Conservation (phyloP, 1,139 yeast species). For the Sugiyamaella castrensis region DNA sequence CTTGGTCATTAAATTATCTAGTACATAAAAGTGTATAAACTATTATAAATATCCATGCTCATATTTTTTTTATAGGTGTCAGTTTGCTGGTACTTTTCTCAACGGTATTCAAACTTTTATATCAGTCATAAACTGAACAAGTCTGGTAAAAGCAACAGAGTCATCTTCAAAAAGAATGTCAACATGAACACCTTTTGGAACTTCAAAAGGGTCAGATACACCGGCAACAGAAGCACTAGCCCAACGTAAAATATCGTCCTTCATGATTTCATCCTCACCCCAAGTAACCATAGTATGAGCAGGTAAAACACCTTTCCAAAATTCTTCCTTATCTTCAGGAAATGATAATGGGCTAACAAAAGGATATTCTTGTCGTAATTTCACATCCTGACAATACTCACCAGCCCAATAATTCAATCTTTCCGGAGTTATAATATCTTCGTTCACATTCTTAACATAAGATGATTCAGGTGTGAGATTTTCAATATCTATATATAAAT, state of each 20-base stretch:
- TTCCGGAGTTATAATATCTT: slow-evolving; percentile 17
- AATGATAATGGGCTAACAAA: slow-evolving; percentile 13
- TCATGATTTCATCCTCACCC: slow-evolving; percentile 62
- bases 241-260: slow-evolving; percentile 75
- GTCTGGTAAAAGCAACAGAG: slow-evolving; percentile 4
- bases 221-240: slow-evolving; percentile 22
- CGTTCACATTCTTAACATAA: slow-evolving; percentile 33
- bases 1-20: too few species aligned
- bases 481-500: slow-evolving; percentile 28
- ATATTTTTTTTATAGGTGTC: too few species aligned
- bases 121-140: background rate
- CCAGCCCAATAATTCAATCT: slow-evolving; percentile 33
- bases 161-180: slow-evolving; percentile 17
- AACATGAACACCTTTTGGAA: slow-evolving; percentile 20
- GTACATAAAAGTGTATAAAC: too few species aligned
- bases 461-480: slow-evolving; percentile 24
- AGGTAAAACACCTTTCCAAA: slow-evolving; percentile 39
- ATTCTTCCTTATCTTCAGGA: background rate
- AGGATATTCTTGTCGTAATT: slow-evolving; percentile 14
- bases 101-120: too few species aligned
- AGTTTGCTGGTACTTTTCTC: too few species aligned
- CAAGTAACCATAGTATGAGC: slow-evolving; percentile 36
- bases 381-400: slow-evolving; percentile 32
- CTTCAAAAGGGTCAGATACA: slow-evolving; percentile 11
- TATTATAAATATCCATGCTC: too few species aligned